These are phyloP conservation scores for Botrytis pseudocinerea DNA, from an alignment of 2,329 filamentous ascomycete genomes.

Conservation along the genomic window DNA sequence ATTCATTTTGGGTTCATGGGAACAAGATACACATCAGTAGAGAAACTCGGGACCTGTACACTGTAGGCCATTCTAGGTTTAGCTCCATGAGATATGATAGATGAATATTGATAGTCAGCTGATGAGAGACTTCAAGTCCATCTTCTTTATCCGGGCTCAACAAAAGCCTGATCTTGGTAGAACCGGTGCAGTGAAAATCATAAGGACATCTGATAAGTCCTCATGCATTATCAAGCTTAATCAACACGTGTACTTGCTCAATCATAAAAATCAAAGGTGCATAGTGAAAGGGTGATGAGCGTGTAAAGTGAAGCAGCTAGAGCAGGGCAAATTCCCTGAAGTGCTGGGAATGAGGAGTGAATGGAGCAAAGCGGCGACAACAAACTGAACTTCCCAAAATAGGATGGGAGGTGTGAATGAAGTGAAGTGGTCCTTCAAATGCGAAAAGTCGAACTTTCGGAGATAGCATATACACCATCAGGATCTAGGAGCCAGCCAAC, in stretches of 20 bases:
- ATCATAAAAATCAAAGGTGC: background rate
- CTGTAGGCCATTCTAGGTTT: constrained; percentile 8
- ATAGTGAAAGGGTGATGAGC: background rate
- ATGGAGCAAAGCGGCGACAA: background rate
- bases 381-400: background rate
- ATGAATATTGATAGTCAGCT: background rate
- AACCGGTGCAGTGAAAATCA: background rate
- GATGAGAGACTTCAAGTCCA: constrained; percentile 1
- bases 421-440: background rate
- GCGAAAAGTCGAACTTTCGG: background rate
- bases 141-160: background rate
- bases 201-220: background rate
- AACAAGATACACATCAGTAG: constrained; percentile 2
- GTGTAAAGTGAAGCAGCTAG: constrained; percentile 3
- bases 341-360: background rate
- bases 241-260: background rate
- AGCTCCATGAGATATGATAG: background rate
- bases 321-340: background rate
- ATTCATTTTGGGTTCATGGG: background rate
- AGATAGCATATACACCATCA: background rate
- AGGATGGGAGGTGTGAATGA: background rate
- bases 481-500: background rate
- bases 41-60: constrained; percentile 5
- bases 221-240: background rate
- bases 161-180: background rate